Base-by-base conservation (phyloP, 2,329 filamentous ascomycete genomes). In the Sporothrix pseudoabietina region DNA sequence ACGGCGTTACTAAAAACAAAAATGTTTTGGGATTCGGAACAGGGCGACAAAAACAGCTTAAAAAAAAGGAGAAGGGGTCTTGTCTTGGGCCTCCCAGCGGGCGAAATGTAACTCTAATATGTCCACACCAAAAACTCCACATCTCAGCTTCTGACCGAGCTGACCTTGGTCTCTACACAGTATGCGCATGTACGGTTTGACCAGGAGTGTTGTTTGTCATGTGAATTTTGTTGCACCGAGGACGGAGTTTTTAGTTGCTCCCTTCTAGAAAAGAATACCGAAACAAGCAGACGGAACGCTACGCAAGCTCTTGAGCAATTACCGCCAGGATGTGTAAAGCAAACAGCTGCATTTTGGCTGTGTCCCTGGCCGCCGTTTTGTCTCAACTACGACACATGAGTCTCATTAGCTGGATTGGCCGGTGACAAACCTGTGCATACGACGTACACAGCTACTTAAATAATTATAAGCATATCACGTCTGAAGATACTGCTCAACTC, bases 321-420 rank as follows among this genome's bases (percentile, higher is more conserved):
- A 19, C 57, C 10, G 4, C 7, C n/a, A 16, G 44, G 16, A 41
- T 4, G 41, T 19, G 19, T 19, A 49, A 10, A 16, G 10, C 22
- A 35, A 68, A 6, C 32, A 26, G 35, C 30, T 32, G 32, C 32
- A 55, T 70, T 19, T 57, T 69, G 10, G 35, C 19, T 70, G 10
- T 19, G 12, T 16, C 52, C 30, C 14, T 12, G 9, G 5, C 4
- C n/a, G 35, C 32, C 54, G 54, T 71, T 71, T 49, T 35, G 39
- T 54, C 54, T 59, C 68, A 70, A n/a, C 54, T 59, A 35, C 39
- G 54, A 59, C 16, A 71, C 22, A 44, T 16, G 4, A 22, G 69
- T 71, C 22, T 71, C 69, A 47, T 32, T n/a, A 14, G n/a, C 49
- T 19, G 41, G 68, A 59, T 32, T 70, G 68, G 35, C 52, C 59